Base-by-base conservation (phyloP, 129 eudicot genomes). In the Artemisia tridentata region DNA sequence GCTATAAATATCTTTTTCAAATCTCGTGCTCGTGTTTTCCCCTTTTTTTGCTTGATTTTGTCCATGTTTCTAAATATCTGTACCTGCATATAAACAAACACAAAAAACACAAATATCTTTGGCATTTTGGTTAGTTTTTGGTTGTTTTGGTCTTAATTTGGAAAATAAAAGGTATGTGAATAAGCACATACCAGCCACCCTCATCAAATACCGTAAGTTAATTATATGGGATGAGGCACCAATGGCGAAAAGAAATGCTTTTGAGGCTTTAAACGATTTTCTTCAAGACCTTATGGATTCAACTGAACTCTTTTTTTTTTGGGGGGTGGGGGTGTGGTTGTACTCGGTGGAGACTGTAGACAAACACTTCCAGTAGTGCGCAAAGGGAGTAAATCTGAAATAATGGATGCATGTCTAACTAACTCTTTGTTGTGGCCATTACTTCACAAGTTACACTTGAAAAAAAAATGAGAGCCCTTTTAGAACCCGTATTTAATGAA, bases 261-360 rank as follows among this genome's bases (percentile, higher is more conserved):
- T 80, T 3, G 68, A 80, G 4, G 66, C 79, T 6, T 10, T 74
- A 11, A 61, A 74, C 59, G 17, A 11, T 0, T 19, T 74, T 0
- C 60, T 79, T 1, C 4, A 18, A 47, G 75, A 79, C 45, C 0
- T 79, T 1, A 38, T 48, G 41, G 64, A 67, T 3, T 31, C 45
- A 29, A n/a, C 16, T 1, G 2, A 43, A 0, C 3, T 4, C 0
- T 79, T 79, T 57, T n/a, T n/a, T n/a, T n/a, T n/a, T n/a, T n/a
- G n/a, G 79, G 80, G 0, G 79, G 76, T 7, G 68, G 74, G 45
- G n/a, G n/a, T n/a, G 65, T 74, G 0, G 48, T 34, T 7, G 75
- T 80, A 3, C 64, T 52, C 7, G 21, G 20, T 52, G 58, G 58
- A 15, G 19, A 52, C 11, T 52, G n/a, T 15, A 52, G 18, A 15